Evolutionary conservation across 208 protist species (phyloP).

Genomic region (Trypanosoma caninum): DNA sequence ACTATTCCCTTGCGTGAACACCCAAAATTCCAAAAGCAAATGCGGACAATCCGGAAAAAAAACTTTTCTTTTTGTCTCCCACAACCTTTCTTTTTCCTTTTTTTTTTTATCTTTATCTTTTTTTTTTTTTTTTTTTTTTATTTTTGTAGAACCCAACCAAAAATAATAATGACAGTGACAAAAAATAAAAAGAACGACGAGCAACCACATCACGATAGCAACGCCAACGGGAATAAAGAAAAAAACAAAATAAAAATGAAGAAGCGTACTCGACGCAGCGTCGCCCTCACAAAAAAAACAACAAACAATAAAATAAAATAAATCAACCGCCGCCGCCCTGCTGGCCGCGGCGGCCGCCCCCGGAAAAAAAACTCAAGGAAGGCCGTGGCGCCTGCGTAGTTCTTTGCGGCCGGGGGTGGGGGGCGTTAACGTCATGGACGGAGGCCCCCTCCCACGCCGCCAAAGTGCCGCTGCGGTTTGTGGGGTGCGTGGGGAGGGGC

Average conservation of each 20-base stretch:
- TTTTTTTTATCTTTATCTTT: not conserved
- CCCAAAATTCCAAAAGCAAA: not conserved
- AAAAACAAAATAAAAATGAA: conserved; percentile 28
- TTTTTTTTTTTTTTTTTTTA: not conserved
- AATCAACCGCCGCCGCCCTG: no score
- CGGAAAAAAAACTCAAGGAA: no score
- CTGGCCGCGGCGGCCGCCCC: no score
- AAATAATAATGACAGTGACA: no score
- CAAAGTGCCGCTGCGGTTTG: no score
- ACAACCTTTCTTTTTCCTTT: not conserved
- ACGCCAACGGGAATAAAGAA: conserved; percentile 10
- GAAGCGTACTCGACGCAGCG: not conserved
- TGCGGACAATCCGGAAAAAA: not conserved
- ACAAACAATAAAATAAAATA: conserved; percentile 6
- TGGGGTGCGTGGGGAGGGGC: no score
- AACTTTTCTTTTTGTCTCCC: not conserved
- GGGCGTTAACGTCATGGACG: no score
- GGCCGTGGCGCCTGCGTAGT: no score
- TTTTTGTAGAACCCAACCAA: not conserved
- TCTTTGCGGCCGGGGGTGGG: no score
- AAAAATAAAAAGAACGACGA: no score
- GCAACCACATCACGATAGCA: no score
- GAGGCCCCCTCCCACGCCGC: no score
- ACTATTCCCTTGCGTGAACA: not conserved
- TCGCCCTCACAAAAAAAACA: conserved; percentile 2